phyloP scores from a whole-genome alignment of 768 basidiomycete species.

The Pleurotus tuoliensis region DNA sequence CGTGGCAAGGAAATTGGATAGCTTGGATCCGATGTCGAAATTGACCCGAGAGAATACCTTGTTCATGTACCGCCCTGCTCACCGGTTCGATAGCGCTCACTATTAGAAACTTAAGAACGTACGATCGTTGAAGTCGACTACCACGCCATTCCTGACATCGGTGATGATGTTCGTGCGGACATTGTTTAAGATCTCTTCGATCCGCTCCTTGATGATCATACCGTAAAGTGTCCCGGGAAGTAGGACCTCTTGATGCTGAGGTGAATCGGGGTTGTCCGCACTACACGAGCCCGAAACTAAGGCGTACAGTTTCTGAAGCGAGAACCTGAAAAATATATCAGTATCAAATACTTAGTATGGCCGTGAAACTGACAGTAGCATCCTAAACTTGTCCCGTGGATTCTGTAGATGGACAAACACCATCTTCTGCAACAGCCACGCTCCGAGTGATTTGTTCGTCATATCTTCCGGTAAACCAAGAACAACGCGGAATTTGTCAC shows the following conservation, averaged over 20 bases:
- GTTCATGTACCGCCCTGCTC: slow-evolving; percentile 72
- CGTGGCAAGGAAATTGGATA: slow-evolving; percentile 95
- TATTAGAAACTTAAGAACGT: slow-evolving; percentile 23
- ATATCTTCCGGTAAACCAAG: slow-evolving; percentile 90
- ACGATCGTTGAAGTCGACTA: slow-evolving; percentile 88
- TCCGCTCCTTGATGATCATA: slow-evolving; percentile 97
- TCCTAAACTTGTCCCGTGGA: slow-evolving; percentile 89
- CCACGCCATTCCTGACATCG: slow-evolving; percentile 74
- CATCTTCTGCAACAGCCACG: slow-evolving; percentile 79
- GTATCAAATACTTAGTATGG: background rate
- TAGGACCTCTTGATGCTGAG: slow-evolving; percentile 96
- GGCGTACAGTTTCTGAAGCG: slow-evolving; percentile 93
- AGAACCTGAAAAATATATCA: slow-evolving; percentile 57
- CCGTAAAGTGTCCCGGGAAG: slow-evolving; percentile 89
- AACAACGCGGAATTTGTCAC: slow-evolving; percentile 94
- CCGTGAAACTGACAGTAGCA: slow-evolving; percentile 72
- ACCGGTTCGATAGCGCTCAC: background rate
- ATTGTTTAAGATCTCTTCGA: slow-evolving; percentile 83
- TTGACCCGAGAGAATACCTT: slow-evolving; percentile 75
- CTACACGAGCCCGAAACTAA: slow-evolving; percentile 87
- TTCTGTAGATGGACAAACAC: slow-evolving; percentile 86
- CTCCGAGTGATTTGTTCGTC: slow-evolving; percentile 78
- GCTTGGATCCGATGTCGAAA: slow-evolving; percentile 86
- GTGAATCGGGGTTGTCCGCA: slow-evolving; percentile 96
- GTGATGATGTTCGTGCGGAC: slow-evolving; percentile 63